phyloP scores from a whole-genome alignment of 768 basidiomycete genomes.

The Russula virescens region DNA sequence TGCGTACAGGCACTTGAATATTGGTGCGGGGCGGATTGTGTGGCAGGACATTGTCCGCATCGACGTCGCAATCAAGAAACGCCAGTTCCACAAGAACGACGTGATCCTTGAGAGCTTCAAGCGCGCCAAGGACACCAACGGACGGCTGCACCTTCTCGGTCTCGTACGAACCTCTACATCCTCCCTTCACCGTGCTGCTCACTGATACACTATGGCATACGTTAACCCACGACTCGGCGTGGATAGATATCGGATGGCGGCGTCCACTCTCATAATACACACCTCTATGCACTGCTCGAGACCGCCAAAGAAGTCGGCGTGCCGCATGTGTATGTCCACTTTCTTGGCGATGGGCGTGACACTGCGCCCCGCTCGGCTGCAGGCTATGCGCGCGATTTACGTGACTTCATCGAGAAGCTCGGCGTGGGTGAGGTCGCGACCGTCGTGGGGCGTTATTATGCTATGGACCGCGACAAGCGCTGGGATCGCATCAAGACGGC shows the following conservation, averaged over 20 bases:
- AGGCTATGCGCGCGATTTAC: slow-evolving; percentile 69
- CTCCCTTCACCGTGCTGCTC: neutral
- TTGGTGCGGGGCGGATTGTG: slow-evolving; percentile 89
- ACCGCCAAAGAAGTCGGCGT: slow-evolving; percentile 83
- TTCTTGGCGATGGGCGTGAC: slow-evolving; percentile 92
- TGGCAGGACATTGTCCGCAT: slow-evolving; percentile 99
- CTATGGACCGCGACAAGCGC: slow-evolving; percentile 95
- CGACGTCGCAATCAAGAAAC: slow-evolving; percentile 86
- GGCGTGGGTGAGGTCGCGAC: slow-evolving; percentile 78
- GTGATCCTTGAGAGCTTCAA: slow-evolving; percentile 68
- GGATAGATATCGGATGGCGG: slow-evolving; percentile 85
- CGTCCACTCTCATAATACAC: slow-evolving; percentile 92
- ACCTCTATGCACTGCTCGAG: slow-evolving; percentile 86
- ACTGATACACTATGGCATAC: slow-evolving; percentile 4
- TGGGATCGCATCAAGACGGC: slow-evolving; percentile 94
- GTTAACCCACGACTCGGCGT: neutral
- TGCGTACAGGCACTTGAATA: slow-evolving; percentile 76
- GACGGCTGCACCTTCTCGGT: slow-evolving; percentile 84
- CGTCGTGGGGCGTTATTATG: slow-evolving; percentile 87
- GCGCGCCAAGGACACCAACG: slow-evolving; percentile 74
- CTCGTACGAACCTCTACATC: slow-evolving; percentile 45
- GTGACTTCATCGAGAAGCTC: slow-evolving; percentile 72
- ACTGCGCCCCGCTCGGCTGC: slow-evolving; percentile 83
- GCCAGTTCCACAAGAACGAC: slow-evolving; percentile 74
- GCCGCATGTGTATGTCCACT: slow-evolving; percentile 86